phyloP scores from a whole-genome alignment of 108 stramenopile genomes.

The Asterionellopsis glacialis region DNA sequence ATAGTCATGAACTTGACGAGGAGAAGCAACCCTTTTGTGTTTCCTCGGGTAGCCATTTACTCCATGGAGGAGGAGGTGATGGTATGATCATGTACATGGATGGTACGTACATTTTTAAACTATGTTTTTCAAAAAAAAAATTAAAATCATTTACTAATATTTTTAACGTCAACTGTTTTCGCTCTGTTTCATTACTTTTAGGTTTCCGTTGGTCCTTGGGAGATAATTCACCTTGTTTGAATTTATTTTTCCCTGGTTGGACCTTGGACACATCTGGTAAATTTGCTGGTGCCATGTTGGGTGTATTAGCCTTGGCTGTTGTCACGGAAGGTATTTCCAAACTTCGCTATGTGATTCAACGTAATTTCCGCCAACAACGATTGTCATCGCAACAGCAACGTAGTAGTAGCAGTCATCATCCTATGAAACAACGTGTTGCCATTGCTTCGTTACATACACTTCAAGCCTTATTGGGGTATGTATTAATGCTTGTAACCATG shows the following conservation, averaged over 20 bases:
- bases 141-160: background rate
- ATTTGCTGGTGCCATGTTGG: constrained; percentile 35
- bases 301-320: constrained; percentile 30
- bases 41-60: too few species aligned
- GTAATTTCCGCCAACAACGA: background rate
- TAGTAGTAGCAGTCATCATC: background rate
- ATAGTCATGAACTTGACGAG: too few species aligned
- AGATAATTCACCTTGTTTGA: constrained; percentile 33
- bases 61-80: background rate
- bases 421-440: constrained; percentile 3
- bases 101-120: background rate
- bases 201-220: constrained; percentile 37
- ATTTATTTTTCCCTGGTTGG: constrained; percentile 41
- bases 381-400: background rate
- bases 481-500: constrained; percentile 59
- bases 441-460: constrained; percentile 25
- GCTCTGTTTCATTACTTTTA: background rate
- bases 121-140: background rate
- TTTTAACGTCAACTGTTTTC: background rate
- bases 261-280: constrained; percentile 36
- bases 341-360: constrained; percentile 20
- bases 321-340: constrained; percentile 29
- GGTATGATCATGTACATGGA: constrained; percentile 11
- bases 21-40: too few species aligned
- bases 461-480: constrained; percentile 43